Evolutionary conservation across 2,329 filamentous ascomycete species (phyloP), one percentile per base, ranked within the genome.

Genomic region (Teratosphaeria zuluensis): DNA sequence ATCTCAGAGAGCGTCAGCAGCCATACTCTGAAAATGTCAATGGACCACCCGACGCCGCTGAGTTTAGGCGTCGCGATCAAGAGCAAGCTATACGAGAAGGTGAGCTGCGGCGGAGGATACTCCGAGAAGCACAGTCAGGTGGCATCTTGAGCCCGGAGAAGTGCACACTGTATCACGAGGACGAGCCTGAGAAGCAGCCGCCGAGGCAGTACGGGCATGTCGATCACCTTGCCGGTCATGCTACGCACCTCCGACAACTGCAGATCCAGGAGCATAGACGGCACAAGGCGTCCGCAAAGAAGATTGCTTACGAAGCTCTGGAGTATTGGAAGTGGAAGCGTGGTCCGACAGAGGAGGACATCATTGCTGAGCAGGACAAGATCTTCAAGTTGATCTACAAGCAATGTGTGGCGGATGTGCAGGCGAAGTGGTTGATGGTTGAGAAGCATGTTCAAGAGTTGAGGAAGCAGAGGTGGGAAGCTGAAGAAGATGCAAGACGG

Each of bases 191-290:
- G 60, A 85, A 89, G 58, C 88, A 95, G 66, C 89, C 89, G 0
- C 82, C 84, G 0, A 81, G 82, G 56, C 90, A 94, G 68, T 97
- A 90, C 78, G 85, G 88, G n/a, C 91, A 95, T 65, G 82, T 84
- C 69, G 92, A 97, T 68, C 89, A 97, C 70, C 80, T 97, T 56
- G 79, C 88, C 53, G 86, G 86, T 53, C 92, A 95, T 61, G 86
- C 88, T 59, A 2, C 14, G 1, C 54, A 38, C 19, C 19, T 46
- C 9, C 85, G 89, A 54, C 88, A 85, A 66, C 79, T 97, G 38
- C 83, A 97, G 76, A 75, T 86, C 2, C 83, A 84, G 59, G 94
- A 99, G 72, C 88, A 91, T 65, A 83, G 84, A 62, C 81, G 86
- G 12, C 92, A 97, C 73, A 84, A 84, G 38, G 79, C 82, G n/a